Evolutionary conservation across 106 monocot species (phyloP).

Genomic region (Acorus calamus): DNA sequence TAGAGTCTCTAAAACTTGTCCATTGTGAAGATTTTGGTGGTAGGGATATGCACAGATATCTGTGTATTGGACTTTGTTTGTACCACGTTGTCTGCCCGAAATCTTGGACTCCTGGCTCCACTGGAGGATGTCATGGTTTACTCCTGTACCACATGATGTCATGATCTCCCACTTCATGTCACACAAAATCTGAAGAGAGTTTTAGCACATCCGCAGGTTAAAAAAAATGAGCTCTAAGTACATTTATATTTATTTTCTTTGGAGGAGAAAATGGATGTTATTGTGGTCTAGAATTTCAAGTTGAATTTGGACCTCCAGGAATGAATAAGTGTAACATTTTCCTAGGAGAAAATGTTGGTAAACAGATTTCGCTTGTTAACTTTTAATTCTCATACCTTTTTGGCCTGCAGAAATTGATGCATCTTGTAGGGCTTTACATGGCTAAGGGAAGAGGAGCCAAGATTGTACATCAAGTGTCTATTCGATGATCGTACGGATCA

Average conservation of each 20-base stretch:
- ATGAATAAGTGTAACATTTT: no score
- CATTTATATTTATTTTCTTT: background rate
- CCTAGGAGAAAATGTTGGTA: no score
- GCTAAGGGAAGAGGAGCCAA: conserved; percentile 57
- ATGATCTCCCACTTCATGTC: conserved; percentile 51
- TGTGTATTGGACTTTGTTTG: conserved; percentile 78
- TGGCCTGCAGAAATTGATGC: conserved; percentile 26
- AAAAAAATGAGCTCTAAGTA: background rate
- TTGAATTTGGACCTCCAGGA: no score
- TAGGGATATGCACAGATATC: conserved; percentile 89
- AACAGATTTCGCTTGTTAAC: no score
- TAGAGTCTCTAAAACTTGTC: background rate
- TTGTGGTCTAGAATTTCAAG: no score
- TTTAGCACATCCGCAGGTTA: conserved; percentile 74
- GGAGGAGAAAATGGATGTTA: no score
- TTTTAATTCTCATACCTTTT: no score
- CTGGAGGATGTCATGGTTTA: conserved; percentile 85
- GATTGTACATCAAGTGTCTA: conserved; percentile 29
- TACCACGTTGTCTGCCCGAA: conserved; percentile 60
- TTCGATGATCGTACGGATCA: conserved; percentile 1
- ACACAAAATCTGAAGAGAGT: conserved; percentile 48
- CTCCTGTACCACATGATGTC: conserved; percentile 67
- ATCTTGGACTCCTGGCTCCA: conserved; percentile 52
- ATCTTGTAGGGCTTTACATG: conserved; percentile 45
- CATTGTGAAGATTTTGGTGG: conserved; percentile 53